phyloP scores from a whole-genome alignment of 352 stramenopile genomes.

The Poterioochromonas sp. region DNA sequence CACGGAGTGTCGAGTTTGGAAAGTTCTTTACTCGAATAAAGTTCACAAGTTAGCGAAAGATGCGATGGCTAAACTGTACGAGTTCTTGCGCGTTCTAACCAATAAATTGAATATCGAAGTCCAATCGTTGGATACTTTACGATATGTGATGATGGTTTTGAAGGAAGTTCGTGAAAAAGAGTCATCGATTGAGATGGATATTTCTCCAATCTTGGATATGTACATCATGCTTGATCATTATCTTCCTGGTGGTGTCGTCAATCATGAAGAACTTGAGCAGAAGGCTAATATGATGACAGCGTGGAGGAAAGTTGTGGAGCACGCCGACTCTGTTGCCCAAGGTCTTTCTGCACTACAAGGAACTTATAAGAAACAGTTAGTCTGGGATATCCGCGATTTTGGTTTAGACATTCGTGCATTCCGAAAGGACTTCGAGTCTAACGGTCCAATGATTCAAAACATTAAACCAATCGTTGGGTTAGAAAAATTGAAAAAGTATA shows the following conservation, averaged over 20 bases:
- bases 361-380: constrained; percentile 75
- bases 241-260: constrained; percentile 59
- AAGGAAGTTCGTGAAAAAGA: constrained; percentile 69
- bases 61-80: constrained; percentile 71
- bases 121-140: constrained; percentile 83
- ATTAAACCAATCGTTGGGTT: constrained; percentile 66
- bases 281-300: constrained; percentile 67
- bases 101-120: constrained; percentile 65
- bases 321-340: constrained; percentile 73
- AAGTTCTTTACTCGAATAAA: constrained; percentile 93
- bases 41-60: constrained; percentile 82
- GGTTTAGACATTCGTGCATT: constrained; percentile 59
- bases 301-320: constrained; percentile 73
- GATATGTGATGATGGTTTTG: constrained; percentile 70
- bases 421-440: constrained; percentile 41
- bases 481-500: constrained; percentile 67
- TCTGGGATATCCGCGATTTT: constrained; percentile 68
- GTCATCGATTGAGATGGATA: constrained; percentile 73
- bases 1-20: constrained; percentile 89
- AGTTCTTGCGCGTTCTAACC: constrained; percentile 87
- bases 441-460: constrained; percentile 47
- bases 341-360: constrained; percentile 61
- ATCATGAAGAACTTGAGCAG: constrained; percentile 75
- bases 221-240: constrained; percentile 76
- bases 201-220: constrained; percentile 73